A percentile compares a stretch with the other conserved stretches of the same genome.
Evolutionary conservation across 306 rosid genomes (phyloP).

Genomic region (Nissolia schottii): DNA sequence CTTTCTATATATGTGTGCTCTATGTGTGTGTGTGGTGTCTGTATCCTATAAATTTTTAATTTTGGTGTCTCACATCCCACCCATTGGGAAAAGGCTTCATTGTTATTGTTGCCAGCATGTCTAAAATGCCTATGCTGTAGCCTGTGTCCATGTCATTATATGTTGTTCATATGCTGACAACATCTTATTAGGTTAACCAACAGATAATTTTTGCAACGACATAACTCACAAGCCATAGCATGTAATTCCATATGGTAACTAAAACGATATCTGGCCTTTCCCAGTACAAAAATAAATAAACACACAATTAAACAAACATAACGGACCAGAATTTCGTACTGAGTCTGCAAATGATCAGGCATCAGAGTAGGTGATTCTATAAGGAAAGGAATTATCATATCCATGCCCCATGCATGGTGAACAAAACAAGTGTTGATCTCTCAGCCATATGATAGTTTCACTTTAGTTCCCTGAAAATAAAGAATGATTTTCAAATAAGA

Average conservation of each 20-base stretch:
- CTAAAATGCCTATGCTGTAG: too few species aligned
- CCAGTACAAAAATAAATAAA: neutral
- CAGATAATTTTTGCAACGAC: neutral
- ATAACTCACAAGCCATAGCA: neutral
- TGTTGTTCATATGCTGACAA: neutral
- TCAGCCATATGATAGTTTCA: neutral
- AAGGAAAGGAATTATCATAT: neutral
- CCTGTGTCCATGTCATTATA: too few species aligned
- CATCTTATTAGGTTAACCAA: neutral
- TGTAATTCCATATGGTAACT: neutral
- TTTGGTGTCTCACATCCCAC: too few species aligned
- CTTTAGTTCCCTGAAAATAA: constrained; percentile 3
- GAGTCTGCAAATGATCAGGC: neutral
- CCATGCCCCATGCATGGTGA: neutral
- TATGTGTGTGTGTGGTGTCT: too few species aligned
- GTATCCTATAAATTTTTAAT: too few species aligned
- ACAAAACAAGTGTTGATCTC: neutral
- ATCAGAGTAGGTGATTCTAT: neutral
- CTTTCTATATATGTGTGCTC: too few species aligned
- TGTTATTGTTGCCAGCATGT: too few species aligned
- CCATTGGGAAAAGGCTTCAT: too few species aligned
- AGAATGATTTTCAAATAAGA: neutral
- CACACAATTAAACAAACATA: neutral
- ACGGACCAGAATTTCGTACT: neutral
- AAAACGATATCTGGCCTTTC: neutral